These are phyloP conservation scores for Priceomyces carsonii DNA, from an alignment of 805 yeast genomes.

Conservation along the genomic window DNA sequence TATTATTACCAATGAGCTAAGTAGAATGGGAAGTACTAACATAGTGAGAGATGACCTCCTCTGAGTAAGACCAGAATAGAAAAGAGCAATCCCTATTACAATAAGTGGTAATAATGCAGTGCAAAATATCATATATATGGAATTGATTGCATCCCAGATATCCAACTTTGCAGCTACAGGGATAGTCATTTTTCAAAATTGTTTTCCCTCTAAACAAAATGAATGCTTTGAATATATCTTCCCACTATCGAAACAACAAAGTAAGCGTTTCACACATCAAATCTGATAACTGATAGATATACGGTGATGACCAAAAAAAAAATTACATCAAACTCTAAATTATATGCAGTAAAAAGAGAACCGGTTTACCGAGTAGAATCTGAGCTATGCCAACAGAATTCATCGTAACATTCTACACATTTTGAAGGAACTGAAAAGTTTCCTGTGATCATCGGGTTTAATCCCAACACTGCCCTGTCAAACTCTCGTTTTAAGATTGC, in stretches of 20 bases:
- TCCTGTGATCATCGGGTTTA: constrained; percentile 4
- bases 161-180: constrained; percentile 1
- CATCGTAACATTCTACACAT: constrained; percentile 18
- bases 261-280: too few species aligned
- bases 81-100: constrained; percentile 36
- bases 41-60: constrained; percentile 42
- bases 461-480: constrained; percentile 30
- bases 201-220: not conserved
- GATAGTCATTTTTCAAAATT: constrained; percentile 3
- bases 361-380: not conserved
- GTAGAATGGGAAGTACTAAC: constrained; percentile 35
- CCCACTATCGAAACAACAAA: too few species aligned
- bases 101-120: constrained; percentile 31
- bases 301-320: not conserved
- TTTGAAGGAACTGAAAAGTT: constrained; percentile 13
- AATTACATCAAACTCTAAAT: not conserved
- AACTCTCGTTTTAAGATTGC: constrained; percentile 53
- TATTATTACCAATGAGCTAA: constrained; percentile 31
- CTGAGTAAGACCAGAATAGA: constrained; percentile 45
- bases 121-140: constrained; percentile 39
- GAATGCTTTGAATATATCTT: not conserved
- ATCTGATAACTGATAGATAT: not conserved
- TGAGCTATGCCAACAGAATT: constrained; percentile 18
- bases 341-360: not conserved
- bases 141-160: constrained; percentile 17